A percentile compares a stretch with the other conserved stretches of the same genome.
Evolutionary conservation across 108 stramenopile species (phyloP).

Genomic region (Cyclotella choctawhatcheeana): DNA sequence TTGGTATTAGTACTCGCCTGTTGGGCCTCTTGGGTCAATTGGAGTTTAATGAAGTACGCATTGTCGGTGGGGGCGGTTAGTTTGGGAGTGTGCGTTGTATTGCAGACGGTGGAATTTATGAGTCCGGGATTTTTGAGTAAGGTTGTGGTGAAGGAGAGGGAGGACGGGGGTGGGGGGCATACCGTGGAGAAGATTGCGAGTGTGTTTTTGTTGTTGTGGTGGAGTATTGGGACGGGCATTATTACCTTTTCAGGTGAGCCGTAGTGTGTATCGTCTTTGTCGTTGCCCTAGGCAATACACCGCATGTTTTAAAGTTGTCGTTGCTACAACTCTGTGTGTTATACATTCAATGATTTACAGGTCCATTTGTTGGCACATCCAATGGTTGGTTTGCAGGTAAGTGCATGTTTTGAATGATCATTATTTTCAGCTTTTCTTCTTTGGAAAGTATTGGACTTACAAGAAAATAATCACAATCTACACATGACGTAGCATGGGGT

Average conservation of each 20-base stretch:
- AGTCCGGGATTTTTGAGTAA: constrained; percentile 32
- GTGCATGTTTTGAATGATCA: neutral
- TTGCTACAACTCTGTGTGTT: too few relatives aligned
- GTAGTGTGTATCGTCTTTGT: constrained; percentile 7
- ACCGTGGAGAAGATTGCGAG: constrained; percentile 36
- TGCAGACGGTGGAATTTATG: constrained; percentile 48
- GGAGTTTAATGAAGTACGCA: constrained; percentile 20
- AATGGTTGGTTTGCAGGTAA: constrained; percentile 45
- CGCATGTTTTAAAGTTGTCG: too few relatives aligned
- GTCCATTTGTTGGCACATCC: constrained; percentile 34
- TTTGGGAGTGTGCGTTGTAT: constrained; percentile 35
- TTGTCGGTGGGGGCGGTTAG: constrained; percentile 30
- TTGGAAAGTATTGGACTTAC: too few relatives aligned
- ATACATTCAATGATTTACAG: too few relatives aligned
- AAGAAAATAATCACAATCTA: neutral
- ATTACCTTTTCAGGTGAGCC: constrained; percentile 45
- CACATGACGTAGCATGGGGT: constrained; percentile 41
- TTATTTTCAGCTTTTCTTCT: too few relatives aligned
- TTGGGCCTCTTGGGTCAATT: neutral
- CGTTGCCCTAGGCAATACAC: too few relatives aligned
- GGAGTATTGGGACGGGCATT: constrained; percentile 46
- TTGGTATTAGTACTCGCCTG: constrained; percentile 1
- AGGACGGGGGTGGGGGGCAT: constrained; percentile 35
- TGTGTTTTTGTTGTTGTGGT: constrained; percentile 49
- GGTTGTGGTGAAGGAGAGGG: constrained; percentile 15